Conservation (phyloP, 345 rosid genomes). For the Geranium brycei region DNA sequence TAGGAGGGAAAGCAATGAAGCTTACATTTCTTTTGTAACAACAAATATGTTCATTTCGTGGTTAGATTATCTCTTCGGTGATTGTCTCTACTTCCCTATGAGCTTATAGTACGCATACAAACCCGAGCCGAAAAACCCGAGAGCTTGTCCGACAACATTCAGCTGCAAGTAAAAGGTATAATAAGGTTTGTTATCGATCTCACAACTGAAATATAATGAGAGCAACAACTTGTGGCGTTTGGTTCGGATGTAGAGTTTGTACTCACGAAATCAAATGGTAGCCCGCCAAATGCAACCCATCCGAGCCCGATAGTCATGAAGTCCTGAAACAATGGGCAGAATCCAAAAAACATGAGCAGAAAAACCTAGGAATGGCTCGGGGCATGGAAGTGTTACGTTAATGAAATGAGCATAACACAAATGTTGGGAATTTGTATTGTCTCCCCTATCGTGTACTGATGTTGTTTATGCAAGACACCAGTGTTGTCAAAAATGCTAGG, state of each 20-base stretch:
- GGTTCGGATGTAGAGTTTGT: not conserved
- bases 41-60: no score
- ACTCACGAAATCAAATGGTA: slow-evolving; percentile 81
- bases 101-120: slow-evolving; percentile 84
- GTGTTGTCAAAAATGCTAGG: no score
- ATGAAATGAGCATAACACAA: not conserved
- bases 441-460: no score
- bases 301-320: slow-evolving; percentile 83
- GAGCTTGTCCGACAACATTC: slow-evolving; percentile 70
- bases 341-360: no score
- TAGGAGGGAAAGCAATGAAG: no score
- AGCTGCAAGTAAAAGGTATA: slow-evolving; percentile 37
- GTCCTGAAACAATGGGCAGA: slow-evolving; percentile 36
- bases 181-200: not conserved
- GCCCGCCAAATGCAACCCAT: slow-evolving; percentile 85
- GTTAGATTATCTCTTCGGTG: no score
- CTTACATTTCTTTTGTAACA: no score
- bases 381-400: not conserved
- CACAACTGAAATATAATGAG: not conserved
- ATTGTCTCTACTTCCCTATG: slow-evolving; percentile 33
- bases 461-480: no score
- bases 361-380: not conserved
- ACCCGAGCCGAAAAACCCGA: slow-evolving; percentile 89
- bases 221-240: not conserved
- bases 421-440: not conserved